phyloP scores from a whole-genome alignment of 768 basidiomycete genomes.

The Bullera alba region DNA sequence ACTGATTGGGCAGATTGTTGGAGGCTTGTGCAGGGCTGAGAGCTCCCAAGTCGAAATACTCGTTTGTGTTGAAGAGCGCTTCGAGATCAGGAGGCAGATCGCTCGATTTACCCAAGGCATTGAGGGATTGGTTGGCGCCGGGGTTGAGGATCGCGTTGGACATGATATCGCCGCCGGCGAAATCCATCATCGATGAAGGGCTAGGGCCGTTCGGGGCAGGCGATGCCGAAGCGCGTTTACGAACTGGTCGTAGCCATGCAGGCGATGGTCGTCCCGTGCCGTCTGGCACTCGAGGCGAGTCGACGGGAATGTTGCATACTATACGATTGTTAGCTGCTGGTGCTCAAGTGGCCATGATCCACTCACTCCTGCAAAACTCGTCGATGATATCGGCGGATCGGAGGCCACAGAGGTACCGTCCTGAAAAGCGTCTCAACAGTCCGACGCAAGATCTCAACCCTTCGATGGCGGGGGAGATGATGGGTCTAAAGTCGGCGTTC shows the following conservation, averaged over 20 bases:
- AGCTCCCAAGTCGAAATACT: slow-evolving; percentile 43
- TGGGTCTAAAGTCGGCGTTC: slow-evolving; percentile 62
- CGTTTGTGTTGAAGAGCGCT: slow-evolving; percentile 41
- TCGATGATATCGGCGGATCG: slow-evolving; percentile 88
- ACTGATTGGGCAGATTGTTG: no score
- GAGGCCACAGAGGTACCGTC: slow-evolving; percentile 83
- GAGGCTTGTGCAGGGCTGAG: no score
- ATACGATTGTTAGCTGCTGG: slow-evolving; percentile 26
- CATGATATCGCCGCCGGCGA: slow-evolving; percentile 18
- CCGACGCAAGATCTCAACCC: slow-evolving; percentile 81
- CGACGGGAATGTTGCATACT: slow-evolving; percentile 78
- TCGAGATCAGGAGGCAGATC: slow-evolving; percentile 25
- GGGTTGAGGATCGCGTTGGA: slow-evolving; percentile 3
- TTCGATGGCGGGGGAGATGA: slow-evolving; percentile 76
- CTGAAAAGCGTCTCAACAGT: slow-evolving; percentile 78
- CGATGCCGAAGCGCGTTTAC: slow-evolving; percentile 50
- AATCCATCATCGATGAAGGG: not conserved
- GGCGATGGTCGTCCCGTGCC: slow-evolving; percentile 51
- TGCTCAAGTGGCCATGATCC: slow-evolving; percentile 1
- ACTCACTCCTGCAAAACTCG: slow-evolving; percentile 76
- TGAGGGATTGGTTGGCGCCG: not conserved
- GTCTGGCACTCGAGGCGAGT: slow-evolving; percentile 54
- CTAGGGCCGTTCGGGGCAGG: slow-evolving; percentile 6
- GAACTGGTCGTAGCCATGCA: slow-evolving; percentile 83
- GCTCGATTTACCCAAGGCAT: not conserved